A percentile compares a stretch with the other conserved stretches of the same genome.
Evolutionary conservation across 768 basidiomycete genomes (phyloP).

Genomic region (Tulasnella calospora): DNA sequence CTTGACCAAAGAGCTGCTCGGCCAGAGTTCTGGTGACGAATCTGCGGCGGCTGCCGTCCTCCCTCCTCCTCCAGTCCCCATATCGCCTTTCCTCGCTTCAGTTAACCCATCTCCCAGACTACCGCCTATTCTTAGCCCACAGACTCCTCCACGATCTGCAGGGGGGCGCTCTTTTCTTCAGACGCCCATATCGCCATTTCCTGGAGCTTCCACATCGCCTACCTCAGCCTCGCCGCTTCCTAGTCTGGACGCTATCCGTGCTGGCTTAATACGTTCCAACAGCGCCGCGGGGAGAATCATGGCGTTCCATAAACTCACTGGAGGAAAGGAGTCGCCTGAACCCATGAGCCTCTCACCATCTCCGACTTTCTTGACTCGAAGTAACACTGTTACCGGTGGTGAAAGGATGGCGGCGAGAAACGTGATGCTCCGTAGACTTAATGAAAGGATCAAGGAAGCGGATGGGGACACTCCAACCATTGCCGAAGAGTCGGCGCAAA

Average conservation of each 20-base stretch:
- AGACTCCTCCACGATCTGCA: conserved; percentile 24
- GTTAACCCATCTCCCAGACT: conserved; percentile 21
- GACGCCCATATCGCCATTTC: conserved; percentile 54
- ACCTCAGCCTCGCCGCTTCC: conserved; percentile 23
- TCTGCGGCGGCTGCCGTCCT: conserved; percentile 13
- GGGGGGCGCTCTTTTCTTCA: conserved; percentile 35
- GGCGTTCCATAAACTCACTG: conserved; percentile 82
- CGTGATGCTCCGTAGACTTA: conserved; percentile 26
- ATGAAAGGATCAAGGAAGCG: conserved; percentile 22
- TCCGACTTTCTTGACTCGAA: conserved; percentile 50
- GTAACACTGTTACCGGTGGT: conserved; percentile 77
- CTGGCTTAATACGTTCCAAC: conserved; percentile 73
- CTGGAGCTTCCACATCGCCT: conserved; percentile 39
- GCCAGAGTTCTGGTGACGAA: conserved; percentile 15
- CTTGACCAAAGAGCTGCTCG: conserved; percentile 1
- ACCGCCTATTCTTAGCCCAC: neutral
- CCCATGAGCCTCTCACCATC: conserved; percentile 41
- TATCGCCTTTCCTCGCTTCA: conserved; percentile 23
- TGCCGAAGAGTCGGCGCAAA: conserved; percentile 23
- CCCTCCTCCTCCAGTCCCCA: conserved; percentile 14
- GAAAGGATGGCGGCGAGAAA: conserved; percentile 51
- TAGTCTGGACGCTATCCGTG: conserved; percentile 49
- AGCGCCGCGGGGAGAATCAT: conserved; percentile 74
- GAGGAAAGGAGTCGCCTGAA: conserved; percentile 54
- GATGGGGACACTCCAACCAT: conserved; percentile 23